Base-by-base conservation (phyloP, 208 protist genomes). In the Leishmania mexicana region DNA sequence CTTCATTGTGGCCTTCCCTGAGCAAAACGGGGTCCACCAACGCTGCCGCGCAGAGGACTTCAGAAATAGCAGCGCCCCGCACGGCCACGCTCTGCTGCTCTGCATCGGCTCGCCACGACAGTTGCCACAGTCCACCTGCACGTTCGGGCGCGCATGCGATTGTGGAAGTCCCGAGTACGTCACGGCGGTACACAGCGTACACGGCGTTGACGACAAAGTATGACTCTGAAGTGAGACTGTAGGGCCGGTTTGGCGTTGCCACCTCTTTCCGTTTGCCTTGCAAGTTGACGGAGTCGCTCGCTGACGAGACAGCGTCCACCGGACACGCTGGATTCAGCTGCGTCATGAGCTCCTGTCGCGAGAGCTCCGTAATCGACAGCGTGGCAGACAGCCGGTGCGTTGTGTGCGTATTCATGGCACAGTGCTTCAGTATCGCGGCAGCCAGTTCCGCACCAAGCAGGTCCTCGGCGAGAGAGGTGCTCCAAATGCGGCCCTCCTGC, bases 401-500 rank as follows among this genome's bases (percentile, higher is more conserved):
- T 47, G 38, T 49, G 6, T 51, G n/a, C 10, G 76, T 31, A n/a
- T 21, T 51, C 10, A 42, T 31, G 64, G 76, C 64, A 60, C 83
- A 83, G 65, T 67, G 21, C 57, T 89, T 67, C 2, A 94, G 90
- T 83, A 97, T 76, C 28, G 89, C 62, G n/a, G 92, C 78, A 10
- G 87, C 96, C 72, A 96, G 91, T 3, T 92, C 70, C 11, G 86
- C 85, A 10, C 90, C 88, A 40, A 94, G 93, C 17, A 94, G 42
- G 86, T 92, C 17, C 92, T 93, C 42, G 91, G 92, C 91, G 42
- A 89, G 87, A 3, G 88, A 78, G 31, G 93, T 93, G 84, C 94
- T 97, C 87, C 88, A 96, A 38, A 96, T 89, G 28, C 85, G 79
- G 3, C 90, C 90, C 31, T 85, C 83, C 65, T 78, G 79, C 58